Base-by-base conservation (phyloP, 352 stramenopile genomes). In the Thalassiosira livingstoniorum region DNA sequence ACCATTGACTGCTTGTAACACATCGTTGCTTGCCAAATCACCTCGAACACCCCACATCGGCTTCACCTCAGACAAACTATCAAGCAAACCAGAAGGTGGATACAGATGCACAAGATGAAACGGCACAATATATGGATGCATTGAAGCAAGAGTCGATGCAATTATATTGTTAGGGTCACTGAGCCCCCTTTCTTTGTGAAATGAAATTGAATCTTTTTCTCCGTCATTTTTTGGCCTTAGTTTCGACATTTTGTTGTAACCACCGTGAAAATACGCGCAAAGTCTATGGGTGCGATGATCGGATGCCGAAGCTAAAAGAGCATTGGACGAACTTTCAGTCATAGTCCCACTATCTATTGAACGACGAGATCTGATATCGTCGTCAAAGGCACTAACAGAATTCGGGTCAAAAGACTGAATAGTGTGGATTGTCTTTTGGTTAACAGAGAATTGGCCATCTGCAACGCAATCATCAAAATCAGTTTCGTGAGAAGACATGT, bases 1-100 rank as follows among this genome's bases (percentile, higher is more conserved):
- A 23, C 80, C 88, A 77, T 92, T 92, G n/a, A 93, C 64, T n/a
- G 78, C 69, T 58, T 92, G 78, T 4, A 92, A 63, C 10, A 87
- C 58, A 57, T 70, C 60, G 23, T 85, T 79, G 31, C 76, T 60
- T 15, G 62, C 69, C 32, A 72, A 58, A 63, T 81, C 69, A 47
- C 68, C 80, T 31, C 27, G 60, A 25, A 71, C 57, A 23, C 73
- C 79, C 74, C 67, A 75, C 25, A 66, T 10, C 4, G 23, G 58
- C 15, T 47, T 39, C 13, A 70, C 1, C 31, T 82, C 67, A 35
- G 54, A 39, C 18, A 47, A 42, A 25, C 67, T 58, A 11, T 86
- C 79, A 11, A 80, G 43, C 39, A 82, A 80, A n/a, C 79, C 74
- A 31, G 73, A 51, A 4, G 79, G 47, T 57, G 79, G 68, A 67